Evolutionary conservation across 177 flowering plant genomes (phyloP).

Genomic region (Vitis hybrid): DNA sequence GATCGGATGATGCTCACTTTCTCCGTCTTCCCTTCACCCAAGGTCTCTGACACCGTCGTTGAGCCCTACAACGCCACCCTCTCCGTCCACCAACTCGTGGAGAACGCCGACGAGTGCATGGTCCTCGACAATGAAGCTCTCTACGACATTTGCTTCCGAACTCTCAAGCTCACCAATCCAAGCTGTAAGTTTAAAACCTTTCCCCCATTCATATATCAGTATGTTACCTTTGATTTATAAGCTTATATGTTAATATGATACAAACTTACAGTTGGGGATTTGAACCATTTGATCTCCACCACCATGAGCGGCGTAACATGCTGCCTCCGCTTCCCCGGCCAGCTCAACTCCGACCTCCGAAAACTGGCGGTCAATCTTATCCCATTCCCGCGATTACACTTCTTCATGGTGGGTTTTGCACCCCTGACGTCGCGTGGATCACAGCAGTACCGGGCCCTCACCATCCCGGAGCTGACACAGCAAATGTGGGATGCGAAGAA

Average conservation of each 20-base stretch:
- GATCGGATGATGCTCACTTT: slow-evolving; percentile 60
- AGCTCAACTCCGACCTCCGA: slow-evolving; percentile 70
- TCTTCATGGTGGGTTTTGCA: slow-evolving; percentile 73
- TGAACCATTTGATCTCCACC: slow-evolving; percentile 58
- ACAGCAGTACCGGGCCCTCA: slow-evolving; percentile 56
- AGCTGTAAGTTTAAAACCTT: slow-evolving; percentile 38
- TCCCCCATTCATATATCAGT: neutral
- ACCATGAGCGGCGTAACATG: slow-evolving; percentile 70
- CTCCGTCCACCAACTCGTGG: slow-evolving; percentile 74
- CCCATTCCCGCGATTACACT: slow-evolving; percentile 73
- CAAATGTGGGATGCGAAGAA: slow-evolving; percentile 64
- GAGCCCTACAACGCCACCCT: slow-evolving; percentile 62
- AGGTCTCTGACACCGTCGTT: slow-evolving; percentile 58
- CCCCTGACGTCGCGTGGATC: slow-evolving; percentile 62
- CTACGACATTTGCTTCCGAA: slow-evolving; percentile 59
- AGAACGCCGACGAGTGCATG: slow-evolving; percentile 76
- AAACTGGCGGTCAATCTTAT: slow-evolving; percentile 67
- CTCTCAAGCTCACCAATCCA: slow-evolving; percentile 55
- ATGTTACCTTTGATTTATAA: neutral
- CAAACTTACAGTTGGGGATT: slow-evolving; percentile 39
- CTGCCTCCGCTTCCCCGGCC: slow-evolving; percentile 68
- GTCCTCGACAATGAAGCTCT: slow-evolving; percentile 72
- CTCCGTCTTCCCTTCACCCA: slow-evolving; percentile 61
- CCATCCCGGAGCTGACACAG: slow-evolving; percentile 64
- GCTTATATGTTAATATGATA: neutral